A percentile compares a stretch with the other conserved stretches of the same genome.
These are phyloP conservation scores for Aspergillus baeticus DNA, from an alignment of 495 filamentous ascomycete species.

Conservation along the genomic window DNA sequence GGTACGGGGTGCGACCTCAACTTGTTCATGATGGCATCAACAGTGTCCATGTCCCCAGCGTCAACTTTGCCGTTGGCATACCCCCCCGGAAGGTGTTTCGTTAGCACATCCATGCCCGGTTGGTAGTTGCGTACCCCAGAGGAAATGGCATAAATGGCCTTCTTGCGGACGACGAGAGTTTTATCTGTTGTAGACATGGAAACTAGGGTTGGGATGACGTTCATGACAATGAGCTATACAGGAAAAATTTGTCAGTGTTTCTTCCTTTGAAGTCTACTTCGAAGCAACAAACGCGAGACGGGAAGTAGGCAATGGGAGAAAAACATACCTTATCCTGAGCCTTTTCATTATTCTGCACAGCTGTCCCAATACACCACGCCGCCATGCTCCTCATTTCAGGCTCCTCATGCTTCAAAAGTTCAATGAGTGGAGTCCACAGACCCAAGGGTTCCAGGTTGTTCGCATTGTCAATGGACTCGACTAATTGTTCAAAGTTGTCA, in stretches of 20 bases:
- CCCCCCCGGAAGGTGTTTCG: conserved; percentile 64
- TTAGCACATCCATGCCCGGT: conserved; percentile 60
- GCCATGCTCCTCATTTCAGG: conserved; percentile 73
- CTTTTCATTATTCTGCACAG: conserved; percentile 91
- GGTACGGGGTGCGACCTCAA: conserved; percentile 53
- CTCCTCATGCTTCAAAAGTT: conserved; percentile 64
- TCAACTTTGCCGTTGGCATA: conserved; percentile 60
- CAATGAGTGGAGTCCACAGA: conserved; percentile 78
- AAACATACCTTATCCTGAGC: conserved; percentile 67
- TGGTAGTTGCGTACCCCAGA: conserved; percentile 83
- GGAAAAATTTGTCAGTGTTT: background rate
- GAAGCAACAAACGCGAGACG: too few species aligned
- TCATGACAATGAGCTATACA: conserved; percentile 60
- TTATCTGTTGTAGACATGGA: conserved; percentile 58
- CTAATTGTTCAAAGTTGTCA: conserved; percentile 92
- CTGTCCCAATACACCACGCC: conserved; percentile 89
- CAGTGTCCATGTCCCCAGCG: conserved; percentile 78
- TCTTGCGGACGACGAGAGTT: conserved; percentile 70
- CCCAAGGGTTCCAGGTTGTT: conserved; percentile 79
- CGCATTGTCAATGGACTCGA: conserved; percentile 92
- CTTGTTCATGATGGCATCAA: conserved; percentile 70
- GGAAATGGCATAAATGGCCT: conserved; percentile 85
- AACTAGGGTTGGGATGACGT: conserved; percentile 68
- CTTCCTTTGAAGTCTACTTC: too few species aligned
- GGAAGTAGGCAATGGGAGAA: too few species aligned